Percentiles rank a stretch among this genome's conserved stretches.
Evolutionary conservation across 352 stramenopile species (phyloP).

Genomic region (Pythium grandisporangium): DNA sequence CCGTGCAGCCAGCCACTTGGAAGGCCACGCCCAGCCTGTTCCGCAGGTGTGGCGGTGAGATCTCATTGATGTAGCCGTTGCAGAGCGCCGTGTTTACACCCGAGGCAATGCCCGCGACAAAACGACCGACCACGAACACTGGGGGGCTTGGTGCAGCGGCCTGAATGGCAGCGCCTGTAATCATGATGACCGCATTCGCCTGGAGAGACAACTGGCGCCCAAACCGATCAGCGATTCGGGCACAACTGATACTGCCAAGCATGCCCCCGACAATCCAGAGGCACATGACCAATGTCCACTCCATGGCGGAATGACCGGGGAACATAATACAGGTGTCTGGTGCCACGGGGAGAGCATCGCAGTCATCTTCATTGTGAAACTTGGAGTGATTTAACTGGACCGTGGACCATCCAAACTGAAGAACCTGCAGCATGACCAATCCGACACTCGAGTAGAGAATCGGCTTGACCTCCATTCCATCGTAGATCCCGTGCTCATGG

Average conservation of each 20-base stretch:
- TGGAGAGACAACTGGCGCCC: slow-evolving; percentile 33
- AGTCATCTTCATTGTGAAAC: slow-evolving; percentile 30
- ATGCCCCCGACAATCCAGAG: slow-evolving; percentile 49
- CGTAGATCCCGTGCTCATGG: too few relatives aligned
- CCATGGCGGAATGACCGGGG: slow-evolving; percentile 28
- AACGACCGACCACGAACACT: slow-evolving; percentile 21
- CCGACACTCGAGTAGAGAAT: slow-evolving; percentile 32
- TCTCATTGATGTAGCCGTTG: slow-evolving; percentile 17
- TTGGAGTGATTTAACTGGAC: slow-evolving; percentile 41
- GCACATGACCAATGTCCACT: slow-evolving; percentile 49
- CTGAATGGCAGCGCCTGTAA: slow-evolving; percentile 21
- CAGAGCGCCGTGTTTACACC: slow-evolving; percentile 19
- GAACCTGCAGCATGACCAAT: slow-evolving; percentile 25
- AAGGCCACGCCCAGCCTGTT: slow-evolving; percentile 23
- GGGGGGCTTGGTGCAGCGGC: slow-evolving; percentile 21
- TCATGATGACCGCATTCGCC: slow-evolving; percentile 23
- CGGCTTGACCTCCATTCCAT: slow-evolving; percentile 4
- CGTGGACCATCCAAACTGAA: slow-evolving; percentile 48
- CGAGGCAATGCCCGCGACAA: slow-evolving; percentile 41
- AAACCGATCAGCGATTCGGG: slow-evolving; percentile 21
- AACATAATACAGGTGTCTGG: slow-evolving; percentile 45
- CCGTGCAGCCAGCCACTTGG: slow-evolving; percentile 36
- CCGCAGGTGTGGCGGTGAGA: slow-evolving; percentile 18
- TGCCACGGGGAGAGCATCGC: slow-evolving; percentile 24
- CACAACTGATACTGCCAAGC: slow-evolving; percentile 29